Conservation (phyloP, 495 filamentous ascomycete genomes). For the Daldinia decipiens region DNA sequence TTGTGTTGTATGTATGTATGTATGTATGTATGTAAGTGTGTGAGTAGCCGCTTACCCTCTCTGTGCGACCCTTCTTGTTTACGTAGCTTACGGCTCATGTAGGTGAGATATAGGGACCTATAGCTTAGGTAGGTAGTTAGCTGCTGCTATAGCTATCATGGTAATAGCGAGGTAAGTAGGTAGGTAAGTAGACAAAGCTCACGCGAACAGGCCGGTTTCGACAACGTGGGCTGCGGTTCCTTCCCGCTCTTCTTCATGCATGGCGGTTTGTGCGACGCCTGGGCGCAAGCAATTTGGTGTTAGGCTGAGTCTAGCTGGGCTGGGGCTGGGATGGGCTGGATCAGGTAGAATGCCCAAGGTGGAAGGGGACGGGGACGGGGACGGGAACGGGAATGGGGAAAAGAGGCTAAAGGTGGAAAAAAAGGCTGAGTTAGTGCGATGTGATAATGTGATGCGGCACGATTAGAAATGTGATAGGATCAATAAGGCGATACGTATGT, state of each 20-base stretch:
- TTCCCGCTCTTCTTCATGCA: constrained; percentile 37
- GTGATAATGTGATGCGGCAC: neutral
- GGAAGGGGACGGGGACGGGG: neutral
- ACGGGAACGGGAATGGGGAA: neutral
- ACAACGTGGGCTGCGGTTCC: constrained; percentile 29
- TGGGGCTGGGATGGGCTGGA: neutral
- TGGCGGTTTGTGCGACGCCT: constrained; percentile 14
- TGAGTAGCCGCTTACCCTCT: constrained; percentile 1
- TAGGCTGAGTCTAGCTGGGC: neutral
- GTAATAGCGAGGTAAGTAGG: neutral
- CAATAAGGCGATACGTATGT: neutral
- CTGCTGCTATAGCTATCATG: neutral
- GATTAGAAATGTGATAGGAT: neutral
- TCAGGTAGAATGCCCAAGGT: neutral
- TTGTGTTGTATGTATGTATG: no score
- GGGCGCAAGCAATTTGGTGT: neutral
- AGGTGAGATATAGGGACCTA: neutral
- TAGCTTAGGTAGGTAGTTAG: no score
- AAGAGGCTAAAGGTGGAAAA: neutral
- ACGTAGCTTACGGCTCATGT: neutral
- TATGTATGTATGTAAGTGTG: neutral
- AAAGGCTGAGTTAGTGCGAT: neutral
- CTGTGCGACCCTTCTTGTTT: constrained; percentile 4
- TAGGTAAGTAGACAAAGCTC: neutral
- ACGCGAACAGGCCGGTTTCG: neutral